A percentile compares a stretch with the other conserved stretches of the same genome.
Conservation (phyloP, 2,329 filamentous ascomycete species). For the Tolypocladium paradoxum region DNA sequence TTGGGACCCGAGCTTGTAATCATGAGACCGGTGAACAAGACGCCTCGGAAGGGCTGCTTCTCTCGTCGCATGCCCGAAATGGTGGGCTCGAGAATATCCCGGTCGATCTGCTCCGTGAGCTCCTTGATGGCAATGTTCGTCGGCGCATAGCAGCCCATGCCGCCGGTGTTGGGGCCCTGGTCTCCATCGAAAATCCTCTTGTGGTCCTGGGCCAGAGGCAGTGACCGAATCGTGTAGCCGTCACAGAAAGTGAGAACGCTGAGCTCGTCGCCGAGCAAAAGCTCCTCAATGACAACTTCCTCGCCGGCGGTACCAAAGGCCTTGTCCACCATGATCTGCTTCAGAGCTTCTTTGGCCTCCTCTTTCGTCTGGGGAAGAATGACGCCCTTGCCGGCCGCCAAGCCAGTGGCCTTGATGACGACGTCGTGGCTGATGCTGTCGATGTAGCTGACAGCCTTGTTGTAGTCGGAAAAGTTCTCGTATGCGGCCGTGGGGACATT, state of each 20-base stretch:
- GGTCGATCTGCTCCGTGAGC: conserved; percentile 68
- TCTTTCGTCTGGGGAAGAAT: conserved; percentile 74
- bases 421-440: conserved; percentile 60
- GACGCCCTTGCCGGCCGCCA: conserved; percentile 93
- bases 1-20: conserved; percentile 73
- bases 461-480: conserved; percentile 75
- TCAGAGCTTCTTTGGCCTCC: conserved; percentile 72
- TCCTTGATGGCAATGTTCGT: conserved; percentile 67
- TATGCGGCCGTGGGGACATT: conserved; percentile 85
- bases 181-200: conserved; percentile 91
- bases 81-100: conserved; percentile 77
- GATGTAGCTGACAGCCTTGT: conserved; percentile 62
- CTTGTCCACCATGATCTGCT: conserved; percentile 80
- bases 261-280: conserved; percentile 81
- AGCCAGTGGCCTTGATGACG: conserved; percentile 87
- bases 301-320: conserved; percentile 80
- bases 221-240: conserved; percentile 69
- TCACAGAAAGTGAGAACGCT: conserved; percentile 89
- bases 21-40: conserved; percentile 88
- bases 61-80: conserved; percentile 81
- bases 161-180: conserved; percentile 84
- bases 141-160: conserved; percentile 96
- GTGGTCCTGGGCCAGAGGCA: conserved; percentile 92
- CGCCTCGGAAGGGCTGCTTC: conserved; percentile 59
- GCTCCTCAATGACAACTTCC: conserved; percentile 94